Evolutionary conservation across 1,284 basidiomycete species (phyloP).

Genomic region (Sparassis latifolia): DNA sequence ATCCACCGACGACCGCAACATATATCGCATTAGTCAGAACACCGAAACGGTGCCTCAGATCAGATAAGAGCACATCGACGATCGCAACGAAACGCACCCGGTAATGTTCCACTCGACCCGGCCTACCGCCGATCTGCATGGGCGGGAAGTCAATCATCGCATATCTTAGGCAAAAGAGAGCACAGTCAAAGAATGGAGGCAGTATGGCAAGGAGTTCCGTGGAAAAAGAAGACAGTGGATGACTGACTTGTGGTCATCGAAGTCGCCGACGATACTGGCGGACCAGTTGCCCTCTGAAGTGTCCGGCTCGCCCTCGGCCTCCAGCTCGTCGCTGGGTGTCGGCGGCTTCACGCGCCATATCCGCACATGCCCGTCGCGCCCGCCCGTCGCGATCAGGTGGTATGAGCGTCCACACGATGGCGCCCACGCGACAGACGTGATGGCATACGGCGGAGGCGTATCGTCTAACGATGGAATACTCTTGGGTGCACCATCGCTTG

Average conservation of each 20-base stretch:
- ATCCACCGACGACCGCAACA: background rate
- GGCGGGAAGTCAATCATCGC: background rate
- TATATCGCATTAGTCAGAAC: background rate
- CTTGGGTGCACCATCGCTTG: conserved; percentile 24
- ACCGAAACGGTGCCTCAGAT: background rate
- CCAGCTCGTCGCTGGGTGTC: conserved; percentile 20
- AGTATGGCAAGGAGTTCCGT: too few species aligned
- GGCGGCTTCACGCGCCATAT: conserved; percentile 79
- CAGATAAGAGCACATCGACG: conserved; percentile 1
- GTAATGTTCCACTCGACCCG: conserved; percentile 86
- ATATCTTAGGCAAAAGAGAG: background rate
- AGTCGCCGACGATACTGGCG: conserved; percentile 73
- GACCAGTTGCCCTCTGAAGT: conserved; percentile 58
- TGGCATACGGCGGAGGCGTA: conserved; percentile 42
- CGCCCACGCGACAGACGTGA: conserved; percentile 85
- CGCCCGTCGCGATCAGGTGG: conserved; percentile 86
- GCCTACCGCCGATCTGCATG: conserved; percentile 52
- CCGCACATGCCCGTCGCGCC: conserved; percentile 78
- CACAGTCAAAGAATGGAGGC: background rate
- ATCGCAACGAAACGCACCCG: conserved; percentile 48
- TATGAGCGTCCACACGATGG: conserved; percentile 87
- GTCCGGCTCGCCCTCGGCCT: conserved; percentile 32
- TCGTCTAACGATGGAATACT: conserved; percentile 20
- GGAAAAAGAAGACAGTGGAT: background rate
- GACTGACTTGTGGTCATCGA: conserved; percentile 73